Evolutionary conservation across 257 asterid genomes (phyloP).

Genomic region (Leonotis leonurus): DNA sequence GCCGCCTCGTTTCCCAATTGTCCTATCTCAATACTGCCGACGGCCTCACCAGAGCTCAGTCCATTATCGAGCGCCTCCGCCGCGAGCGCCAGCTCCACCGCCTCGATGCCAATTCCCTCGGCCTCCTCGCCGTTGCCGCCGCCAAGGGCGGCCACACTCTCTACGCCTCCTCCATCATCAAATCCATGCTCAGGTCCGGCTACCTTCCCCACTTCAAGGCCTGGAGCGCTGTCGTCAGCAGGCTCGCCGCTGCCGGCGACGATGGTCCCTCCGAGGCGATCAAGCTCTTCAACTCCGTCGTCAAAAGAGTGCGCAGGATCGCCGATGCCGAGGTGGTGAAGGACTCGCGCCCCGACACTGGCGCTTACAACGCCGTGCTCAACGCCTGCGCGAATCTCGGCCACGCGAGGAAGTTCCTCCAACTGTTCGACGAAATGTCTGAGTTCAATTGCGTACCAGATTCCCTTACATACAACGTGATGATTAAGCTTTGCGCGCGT

Average conservation of each 20-base stretch:
- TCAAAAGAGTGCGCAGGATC: constrained; percentile 40
- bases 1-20: constrained; percentile 77
- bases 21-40: constrained; percentile 65
- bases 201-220: constrained; percentile 92
- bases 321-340: constrained; percentile 41
- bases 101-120: constrained; percentile 89
- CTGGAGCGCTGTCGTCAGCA: constrained; percentile 86
- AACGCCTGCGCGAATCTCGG: constrained; percentile 89
- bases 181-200: constrained; percentile 86
- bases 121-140: constrained; percentile 85
- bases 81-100: constrained; percentile 75
- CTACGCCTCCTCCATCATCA: constrained; percentile 76
- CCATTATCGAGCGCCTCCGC: constrained; percentile 79
- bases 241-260: constrained; percentile 67
- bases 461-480: constrained; percentile 69
- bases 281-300: constrained; percentile 47
- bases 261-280: constrained; percentile 80
- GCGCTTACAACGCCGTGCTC: constrained; percentile 80
- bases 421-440: constrained; percentile 77
- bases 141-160: constrained; percentile 80
- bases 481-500: constrained; percentile 83
- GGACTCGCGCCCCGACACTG: constrained; percentile 73
- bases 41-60: constrained; percentile 64
- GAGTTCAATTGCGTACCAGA: constrained; percentile 70
- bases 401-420: constrained; percentile 45